A percentile compares a stretch with the other conserved stretches of the same genome.
phyloP scores from a whole-genome alignment of 1,284 basidiomycete species.

The Cryptococcus jaspeensis region DNA sequence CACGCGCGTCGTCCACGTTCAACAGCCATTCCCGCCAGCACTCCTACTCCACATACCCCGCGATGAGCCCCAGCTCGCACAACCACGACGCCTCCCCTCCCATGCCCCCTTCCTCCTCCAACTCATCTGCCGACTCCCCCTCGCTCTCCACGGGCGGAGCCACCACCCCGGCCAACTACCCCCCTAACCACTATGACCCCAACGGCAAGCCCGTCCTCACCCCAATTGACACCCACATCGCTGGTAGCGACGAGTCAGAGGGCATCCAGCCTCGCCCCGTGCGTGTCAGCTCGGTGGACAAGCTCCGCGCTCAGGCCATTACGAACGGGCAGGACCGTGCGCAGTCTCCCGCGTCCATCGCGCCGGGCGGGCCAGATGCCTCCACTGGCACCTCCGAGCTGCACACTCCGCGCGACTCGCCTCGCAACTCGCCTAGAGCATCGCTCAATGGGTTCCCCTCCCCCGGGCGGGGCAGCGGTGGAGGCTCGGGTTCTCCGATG shows the following conservation, averaged over 20 bases:
- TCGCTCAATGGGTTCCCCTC: slow-evolving; percentile 21
- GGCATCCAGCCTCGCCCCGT: slow-evolving; percentile 1
- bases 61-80: slow-evolving; percentile 27
- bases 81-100: slow-evolving; percentile 32
- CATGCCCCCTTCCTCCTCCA: slow-evolving; percentile 19
- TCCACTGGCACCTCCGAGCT: slow-evolving; percentile 8
- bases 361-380: neutral
- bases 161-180: slow-evolving; percentile 20
- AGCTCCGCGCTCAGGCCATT: slow-evolving; percentile 20
- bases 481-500: slow-evolving; percentile 10
- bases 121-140: slow-evolving; percentile 26
- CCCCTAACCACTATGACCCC: neutral
- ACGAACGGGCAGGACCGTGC: slow-evolving; percentile 17
- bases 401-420: slow-evolving; percentile 17
- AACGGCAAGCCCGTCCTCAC: slow-evolving; percentile 20
- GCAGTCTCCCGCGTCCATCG: slow-evolving; percentile 25
- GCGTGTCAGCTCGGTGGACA: slow-evolving; percentile 26
- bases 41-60: neutral
- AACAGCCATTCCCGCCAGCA: slow-evolving; percentile 5
- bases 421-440: slow-evolving; percentile 25
- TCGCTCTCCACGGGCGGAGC: slow-evolving; percentile 24
- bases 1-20: slow-evolving; percentile 17
- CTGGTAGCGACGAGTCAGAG: slow-evolving; percentile 14
- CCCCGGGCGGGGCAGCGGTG: slow-evolving; percentile 1
- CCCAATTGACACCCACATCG: slow-evolving; percentile 22